Conservation (phyloP, 1,284 basidiomycete species). For the Retiboletus fuscus region DNA sequence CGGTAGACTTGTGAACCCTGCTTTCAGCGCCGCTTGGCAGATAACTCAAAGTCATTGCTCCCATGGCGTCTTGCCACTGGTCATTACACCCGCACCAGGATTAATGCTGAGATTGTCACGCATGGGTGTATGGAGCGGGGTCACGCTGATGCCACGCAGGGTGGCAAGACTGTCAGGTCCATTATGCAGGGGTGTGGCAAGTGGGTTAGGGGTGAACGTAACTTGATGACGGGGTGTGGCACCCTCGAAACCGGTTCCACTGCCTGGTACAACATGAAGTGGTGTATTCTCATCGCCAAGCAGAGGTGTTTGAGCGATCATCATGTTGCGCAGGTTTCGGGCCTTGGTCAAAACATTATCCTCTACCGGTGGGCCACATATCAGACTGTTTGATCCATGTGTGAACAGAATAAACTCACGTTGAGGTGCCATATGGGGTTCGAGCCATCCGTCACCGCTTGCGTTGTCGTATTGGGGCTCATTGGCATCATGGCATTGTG, state of each 20-base stretch:
- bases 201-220: slow-evolving; percentile 94
- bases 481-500: too few species aligned
- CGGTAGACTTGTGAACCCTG: slow-evolving; percentile 89
- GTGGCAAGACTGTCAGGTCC: slow-evolving; percentile 68
- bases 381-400: slow-evolving; percentile 28
- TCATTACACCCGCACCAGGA: slow-evolving; percentile 66
- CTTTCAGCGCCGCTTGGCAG: slow-evolving; percentile 79
- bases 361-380: slow-evolving; percentile 60
- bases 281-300: slow-evolving; percentile 98
- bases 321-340: slow-evolving; percentile 93
- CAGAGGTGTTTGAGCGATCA: slow-evolving; percentile 91
- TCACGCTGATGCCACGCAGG: slow-evolving; percentile 73
- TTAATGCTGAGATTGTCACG: slow-evolving; percentile 95
- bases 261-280: slow-evolving; percentile 75
- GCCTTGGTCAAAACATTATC: slow-evolving; percentile 96
- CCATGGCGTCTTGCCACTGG: slow-evolving; percentile 79
- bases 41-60: slow-evolving; percentile 73
- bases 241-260: slow-evolving; percentile 90
- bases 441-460: slow-evolving; percentile 90
- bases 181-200: slow-evolving; percentile 82
- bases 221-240: slow-evolving; percentile 91
- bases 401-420: slow-evolving; percentile 65
- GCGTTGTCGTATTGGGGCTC: too few species aligned
- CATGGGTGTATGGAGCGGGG: slow-evolving; percentile 90
- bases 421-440: slow-evolving; percentile 92